phyloP scores from a whole-genome alignment of 257 asterid species.

The Galeopsis tetrahit region DNA sequence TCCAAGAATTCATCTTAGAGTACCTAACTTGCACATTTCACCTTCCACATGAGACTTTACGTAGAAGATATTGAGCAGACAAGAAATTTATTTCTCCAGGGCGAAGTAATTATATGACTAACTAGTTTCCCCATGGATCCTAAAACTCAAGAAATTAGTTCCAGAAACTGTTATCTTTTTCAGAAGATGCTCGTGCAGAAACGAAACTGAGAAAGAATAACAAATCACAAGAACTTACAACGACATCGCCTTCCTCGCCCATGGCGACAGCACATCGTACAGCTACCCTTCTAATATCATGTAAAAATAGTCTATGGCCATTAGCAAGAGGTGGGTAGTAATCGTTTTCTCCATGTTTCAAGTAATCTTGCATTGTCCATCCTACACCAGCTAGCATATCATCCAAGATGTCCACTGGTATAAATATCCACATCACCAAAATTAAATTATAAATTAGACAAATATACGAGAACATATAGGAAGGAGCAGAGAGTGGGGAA shows the following conservation, averaged over 20 bases:
- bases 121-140: background rate
- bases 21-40: background rate
- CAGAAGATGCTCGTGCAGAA: constrained; percentile 15
- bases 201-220: background rate
- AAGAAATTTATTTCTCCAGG: background rate
- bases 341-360: constrained; percentile 92
- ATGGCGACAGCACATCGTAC: constrained; percentile 97
- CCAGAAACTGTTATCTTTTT: constrained; percentile 4
- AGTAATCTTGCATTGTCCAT: constrained; percentile 95
- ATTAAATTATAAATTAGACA: constrained; percentile 11
- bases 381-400: constrained; percentile 97
- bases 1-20: background rate
- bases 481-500: background rate
- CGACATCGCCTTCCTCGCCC: constrained; percentile 99
- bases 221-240: constrained; percentile 57
- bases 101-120: background rate
- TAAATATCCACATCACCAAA: constrained; percentile 32
- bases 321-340: constrained; percentile 94
- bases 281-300: constrained; percentile 94
- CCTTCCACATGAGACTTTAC: background rate
- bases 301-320: constrained; percentile 90
- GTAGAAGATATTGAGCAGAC: background rate
- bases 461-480: background rate
- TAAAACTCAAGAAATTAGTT: background rate
- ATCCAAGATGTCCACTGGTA: constrained; percentile 89